Base-by-base conservation (phyloP, 306 rosid species). In the Benincasa hispida region DNA sequence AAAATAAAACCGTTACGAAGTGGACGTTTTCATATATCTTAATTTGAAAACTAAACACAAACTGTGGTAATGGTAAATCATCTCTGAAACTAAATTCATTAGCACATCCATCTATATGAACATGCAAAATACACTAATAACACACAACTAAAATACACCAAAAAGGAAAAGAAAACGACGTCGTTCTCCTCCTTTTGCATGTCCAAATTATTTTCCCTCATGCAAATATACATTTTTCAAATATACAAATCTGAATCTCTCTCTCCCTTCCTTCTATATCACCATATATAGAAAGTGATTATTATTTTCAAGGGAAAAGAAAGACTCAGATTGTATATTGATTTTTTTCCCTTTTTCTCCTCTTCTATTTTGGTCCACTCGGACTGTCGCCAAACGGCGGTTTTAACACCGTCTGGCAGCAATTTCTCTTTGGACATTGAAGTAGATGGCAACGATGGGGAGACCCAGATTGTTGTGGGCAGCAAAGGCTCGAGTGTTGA, bases 341-440 rank as follows among this genome's bases (percentile, higher is more conserved):
- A 0, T 13, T 1, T 17, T 0, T 32, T 19, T 18, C 2, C 24
- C 30, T 17, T 17, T 18, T 8, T 8, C 15, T 17, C 8, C 2
- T 6, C 1, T 60, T 12, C n/a, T 28, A 50, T 17, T 45, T 45
- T 45, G n/a, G n/a, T 5, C 55, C 19, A 17, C 65, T 59, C 34
- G 34, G 24, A 5, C 27, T 6, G 70, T 6, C 15, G 47, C 25
- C 5, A 18, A 19, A 0, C 55, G 27, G 8, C 53, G 74, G 3
- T 8, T 6, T 41, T 45, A 76, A 41, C 79, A 72, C 6, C 59
- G 27, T 47, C 79, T 42, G 5, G 79, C 79, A 2, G 79, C 79
- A 27, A 72, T 76, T 76, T 76, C 78, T 60, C 79, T 18, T 45
- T 60, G 79, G 5, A 58, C 79, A 5, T 76, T 76, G 79, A 76